Conservation (phyloP, 768 basidiomycete genomes). For the Tylopilus felleus region DNA sequence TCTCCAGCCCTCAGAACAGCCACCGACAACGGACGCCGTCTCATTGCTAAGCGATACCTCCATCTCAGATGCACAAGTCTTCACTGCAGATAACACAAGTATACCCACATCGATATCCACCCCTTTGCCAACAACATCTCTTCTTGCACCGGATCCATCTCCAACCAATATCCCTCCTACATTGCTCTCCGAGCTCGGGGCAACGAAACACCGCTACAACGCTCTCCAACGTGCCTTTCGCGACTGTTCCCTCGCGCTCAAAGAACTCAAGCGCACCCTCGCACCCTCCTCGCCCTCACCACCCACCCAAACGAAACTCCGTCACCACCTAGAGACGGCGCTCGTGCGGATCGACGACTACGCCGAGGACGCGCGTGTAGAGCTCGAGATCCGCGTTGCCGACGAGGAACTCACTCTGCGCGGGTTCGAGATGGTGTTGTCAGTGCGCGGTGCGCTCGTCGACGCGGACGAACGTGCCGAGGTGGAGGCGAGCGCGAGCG, state of each 20-base stretch:
- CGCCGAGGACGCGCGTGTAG: conserved; percentile 76
- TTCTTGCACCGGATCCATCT: neutral
- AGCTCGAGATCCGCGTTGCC: conserved; percentile 73
- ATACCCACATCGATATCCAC: neutral
- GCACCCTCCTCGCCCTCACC: conserved; percentile 5
- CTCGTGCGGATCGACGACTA: conserved; percentile 67
- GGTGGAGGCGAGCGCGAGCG: conserved; percentile 47
- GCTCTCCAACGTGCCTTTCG: conserved; percentile 59
- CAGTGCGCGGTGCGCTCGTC: conserved; percentile 47
- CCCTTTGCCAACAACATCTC: neutral
- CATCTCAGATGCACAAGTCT: neutral
- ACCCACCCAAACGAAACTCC: neutral
- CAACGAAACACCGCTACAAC: conserved; percentile 54
- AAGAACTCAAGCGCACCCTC: conserved; percentile 44
- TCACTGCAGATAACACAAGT: neutral
- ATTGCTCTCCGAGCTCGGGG: conserved; percentile 46
- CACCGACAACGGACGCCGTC: neutral
- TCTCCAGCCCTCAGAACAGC: neutral
- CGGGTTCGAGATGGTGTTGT: conserved; percentile 68
- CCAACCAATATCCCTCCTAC: conserved; percentile 12
- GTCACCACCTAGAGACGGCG: conserved; percentile 43
- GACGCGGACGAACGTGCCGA: conserved; percentile 30
- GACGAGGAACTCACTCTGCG: conserved; percentile 65
- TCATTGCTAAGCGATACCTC: neutral
- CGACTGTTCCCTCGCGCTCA: conserved; percentile 66